A percentile compares a stretch with the other conserved stretches of the same genome.
phyloP scores from a whole-genome alignment of 139 green algal species.

The Mychonastes homosphaera region DNA sequence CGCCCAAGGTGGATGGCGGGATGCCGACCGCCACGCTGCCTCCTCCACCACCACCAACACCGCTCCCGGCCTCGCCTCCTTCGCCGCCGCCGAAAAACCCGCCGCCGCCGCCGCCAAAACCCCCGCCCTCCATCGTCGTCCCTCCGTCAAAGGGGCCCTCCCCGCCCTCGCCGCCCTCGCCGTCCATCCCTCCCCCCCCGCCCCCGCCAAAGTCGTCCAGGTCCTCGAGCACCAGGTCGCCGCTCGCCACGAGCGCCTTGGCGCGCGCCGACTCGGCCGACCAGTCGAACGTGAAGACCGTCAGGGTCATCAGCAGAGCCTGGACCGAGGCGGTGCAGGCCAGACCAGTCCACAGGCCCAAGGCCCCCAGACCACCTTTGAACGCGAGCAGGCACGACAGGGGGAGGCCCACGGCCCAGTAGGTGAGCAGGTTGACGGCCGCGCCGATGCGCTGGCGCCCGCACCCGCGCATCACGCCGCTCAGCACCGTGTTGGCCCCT shows the following conservation, averaged over 20 bases:
- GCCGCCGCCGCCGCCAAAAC: too few species aligned
- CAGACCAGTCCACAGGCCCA: conserved; percentile 54
- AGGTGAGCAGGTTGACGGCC: conserved; percentile 45
- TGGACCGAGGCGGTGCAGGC: conserved; percentile 43
- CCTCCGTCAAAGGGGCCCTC: too few species aligned
- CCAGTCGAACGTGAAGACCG: conserved; percentile 46
- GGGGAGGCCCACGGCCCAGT: conserved; percentile 48
- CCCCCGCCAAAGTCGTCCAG: too few species aligned
- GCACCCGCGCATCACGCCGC: conserved; percentile 47
- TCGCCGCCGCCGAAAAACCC: too few species aligned
- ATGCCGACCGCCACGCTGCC: too few species aligned
- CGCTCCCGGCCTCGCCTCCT: conserved; percentile 5
- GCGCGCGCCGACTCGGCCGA: conserved; percentile 26
- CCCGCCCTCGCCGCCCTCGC: too few species aligned
- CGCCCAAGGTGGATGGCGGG: too few species aligned
- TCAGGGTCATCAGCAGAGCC: conserved; percentile 24
- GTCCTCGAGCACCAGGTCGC: conserved; percentile 39
- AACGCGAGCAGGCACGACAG: conserved; percentile 47
- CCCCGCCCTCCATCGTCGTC: too few species aligned
- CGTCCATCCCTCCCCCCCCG: too few species aligned
- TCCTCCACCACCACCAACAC: background rate
- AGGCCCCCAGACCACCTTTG: conserved; percentile 32
- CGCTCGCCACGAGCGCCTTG: conserved; percentile 35
- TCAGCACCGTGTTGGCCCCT: conserved; percentile 42
- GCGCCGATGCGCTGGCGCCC: conserved; percentile 47